Conservation (phyloP, 2,329 filamentous ascomycete species). For the Hymenoscyphus albidus region DNA sequence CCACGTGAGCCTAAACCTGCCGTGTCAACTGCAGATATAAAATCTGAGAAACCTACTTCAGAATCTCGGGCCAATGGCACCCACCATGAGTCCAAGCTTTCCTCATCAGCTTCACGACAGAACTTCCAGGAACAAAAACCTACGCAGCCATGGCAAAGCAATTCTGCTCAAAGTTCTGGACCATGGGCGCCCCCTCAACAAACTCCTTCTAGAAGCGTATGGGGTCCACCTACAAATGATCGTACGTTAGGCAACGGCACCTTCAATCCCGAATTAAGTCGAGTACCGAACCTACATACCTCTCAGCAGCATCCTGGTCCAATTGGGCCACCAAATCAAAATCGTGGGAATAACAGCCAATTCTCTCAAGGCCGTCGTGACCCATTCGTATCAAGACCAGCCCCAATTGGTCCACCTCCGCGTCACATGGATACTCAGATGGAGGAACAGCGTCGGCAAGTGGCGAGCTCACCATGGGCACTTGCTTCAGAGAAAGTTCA, state of each 20-base stretch:
- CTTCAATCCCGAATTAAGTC: constrained; percentile 60
- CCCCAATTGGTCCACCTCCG: constrained; percentile 34
- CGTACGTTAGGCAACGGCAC: constrained; percentile 74
- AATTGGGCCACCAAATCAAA: constrained; percentile 34
- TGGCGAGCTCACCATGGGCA: constrained; percentile 29
- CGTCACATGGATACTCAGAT: constrained; percentile 20
- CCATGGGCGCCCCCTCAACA: constrained; percentile 47
- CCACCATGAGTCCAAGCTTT: constrained; percentile 36
- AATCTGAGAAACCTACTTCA: constrained; percentile 12
- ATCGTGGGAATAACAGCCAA: constrained; percentile 26
- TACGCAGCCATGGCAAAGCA: constrained; percentile 33
- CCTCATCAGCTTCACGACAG: constrained; percentile 30
- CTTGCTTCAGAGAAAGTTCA: constrained; percentile 28
- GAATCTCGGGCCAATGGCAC: constrained; percentile 24
- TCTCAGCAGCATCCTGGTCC: constrained; percentile 30
- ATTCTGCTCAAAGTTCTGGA: constrained; percentile 11
- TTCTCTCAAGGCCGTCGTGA: constrained; percentile 31
- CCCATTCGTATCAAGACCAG: constrained; percentile 29
- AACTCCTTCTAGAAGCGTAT: constrained; percentile 57
- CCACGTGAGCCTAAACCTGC: constrained; percentile 11
- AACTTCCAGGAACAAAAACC: constrained; percentile 22
- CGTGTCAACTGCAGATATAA: constrained; percentile 11
- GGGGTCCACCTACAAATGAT: constrained; percentile 66
- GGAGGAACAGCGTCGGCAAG: constrained; percentile 10
- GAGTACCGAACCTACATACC: constrained; percentile 34